Evolutionary conservation across 2,329 filamentous ascomycete genomes (phyloP), one percentile per base, ranked within the genome.

Genomic region (Aspergillus niger): DNA sequence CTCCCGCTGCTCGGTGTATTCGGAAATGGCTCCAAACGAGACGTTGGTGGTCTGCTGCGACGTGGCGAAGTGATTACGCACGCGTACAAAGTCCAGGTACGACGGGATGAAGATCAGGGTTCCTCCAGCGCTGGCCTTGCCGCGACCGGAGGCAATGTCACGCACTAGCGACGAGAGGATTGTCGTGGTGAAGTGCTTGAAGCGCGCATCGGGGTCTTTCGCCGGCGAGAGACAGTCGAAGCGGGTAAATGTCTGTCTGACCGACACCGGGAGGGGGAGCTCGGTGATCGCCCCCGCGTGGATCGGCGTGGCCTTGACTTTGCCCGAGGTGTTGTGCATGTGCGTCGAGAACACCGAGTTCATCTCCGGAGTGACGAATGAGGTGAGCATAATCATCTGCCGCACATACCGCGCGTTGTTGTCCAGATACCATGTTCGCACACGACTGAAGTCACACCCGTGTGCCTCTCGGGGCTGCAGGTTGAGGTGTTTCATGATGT

Each of bases 361-460:
- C 58, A 97, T 85, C 75, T 97, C 93, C 0, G 95, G 94, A 0
- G 93, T 95, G 67, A 95, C 86, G 78, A 93, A 97, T 28, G 89
- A 87, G 26, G 91, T 87, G 59, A 96, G 79, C 15, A 97, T 78
- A 64, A 98, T 84, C 0, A 91, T 97, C 74, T 99, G 95, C 15
- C 95, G 90, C 72, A 95, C 86, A 73, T 90, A 83, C 63, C 85
- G 86, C 22, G 93, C 90, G 68, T 92, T 88, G 69, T 89, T 89
- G 69, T 98, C 92, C n/a, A 98, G 84, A 73, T 97, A 98, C 92
- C 92, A 98, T 65, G 83, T 87, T 54, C 93, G 86, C 5, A 98
- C 91, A 17, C 95, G 90, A 67, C 89, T 91, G 74, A 98, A 97
- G 79, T 99, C 95, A 70, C 92, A 96, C 65, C 91, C 93, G 75